These are phyloP conservation scores for Brassica nigra DNA, from an alignment of 345 rosid genomes.

Conservation along the genomic window DNA sequence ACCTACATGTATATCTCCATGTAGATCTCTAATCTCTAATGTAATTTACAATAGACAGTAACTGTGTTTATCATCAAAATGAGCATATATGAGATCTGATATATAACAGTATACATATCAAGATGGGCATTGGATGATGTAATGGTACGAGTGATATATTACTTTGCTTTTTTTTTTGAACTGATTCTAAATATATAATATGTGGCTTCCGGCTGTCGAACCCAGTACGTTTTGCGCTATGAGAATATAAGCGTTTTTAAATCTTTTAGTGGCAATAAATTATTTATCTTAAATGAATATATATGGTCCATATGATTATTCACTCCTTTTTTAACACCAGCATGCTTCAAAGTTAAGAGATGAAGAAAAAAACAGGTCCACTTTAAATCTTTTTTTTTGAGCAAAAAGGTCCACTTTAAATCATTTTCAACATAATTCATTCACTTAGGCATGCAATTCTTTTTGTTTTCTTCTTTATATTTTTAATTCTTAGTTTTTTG, in stretches of 20 bases:
- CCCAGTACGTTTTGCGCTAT: too few relatives aligned
- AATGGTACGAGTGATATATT: not conserved
- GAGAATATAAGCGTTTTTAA: conserved; percentile 9
- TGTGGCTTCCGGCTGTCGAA: too few relatives aligned
- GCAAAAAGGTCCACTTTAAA: conserved; percentile 33
- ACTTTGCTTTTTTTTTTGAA: not conserved
- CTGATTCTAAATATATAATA: too few relatives aligned
- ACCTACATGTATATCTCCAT: not conserved
- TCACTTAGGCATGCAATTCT: conserved; percentile 43
- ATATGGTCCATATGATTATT: conserved; percentile 39
- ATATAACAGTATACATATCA: not conserved
- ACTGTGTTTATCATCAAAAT: not conserved
- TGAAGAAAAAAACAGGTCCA: conserved; percentile 36
- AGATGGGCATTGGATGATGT: not conserved
- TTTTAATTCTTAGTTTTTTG: not conserved
- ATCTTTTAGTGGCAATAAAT: conserved; percentile 9
- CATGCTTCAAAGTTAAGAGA: conserved; percentile 48
- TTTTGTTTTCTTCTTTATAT: conserved; percentile 35
- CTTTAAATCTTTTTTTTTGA: conserved; percentile 4
- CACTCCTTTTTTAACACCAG: conserved; percentile 37
- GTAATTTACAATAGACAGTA: not conserved
- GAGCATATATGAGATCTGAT: not conserved
- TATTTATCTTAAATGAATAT: conserved; percentile 2
- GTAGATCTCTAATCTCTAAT: not conserved
- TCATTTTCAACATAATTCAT: conserved; percentile 40